Evolutionary conservation across 2,329 filamentous ascomycete species (phyloP).

Genomic region (Diplodia intermedia): DNA sequence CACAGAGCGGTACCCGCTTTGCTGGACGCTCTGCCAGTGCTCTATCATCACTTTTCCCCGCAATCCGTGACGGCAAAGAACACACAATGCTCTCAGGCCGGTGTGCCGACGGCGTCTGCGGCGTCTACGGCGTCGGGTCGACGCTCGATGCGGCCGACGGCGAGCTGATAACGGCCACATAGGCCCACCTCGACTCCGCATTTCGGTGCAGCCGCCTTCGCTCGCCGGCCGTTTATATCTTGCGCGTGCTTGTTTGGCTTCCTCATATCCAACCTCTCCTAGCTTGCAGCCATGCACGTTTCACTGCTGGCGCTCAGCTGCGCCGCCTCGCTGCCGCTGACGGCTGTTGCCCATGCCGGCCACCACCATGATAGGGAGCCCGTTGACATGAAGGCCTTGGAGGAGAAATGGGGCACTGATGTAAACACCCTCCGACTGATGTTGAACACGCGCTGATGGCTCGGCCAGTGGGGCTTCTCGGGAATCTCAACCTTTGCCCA

Average conservation of each 20-base stretch:
- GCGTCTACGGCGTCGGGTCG: slow-evolving; percentile 18
- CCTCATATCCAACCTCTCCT: not conserved
- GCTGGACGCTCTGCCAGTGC: not conserved
- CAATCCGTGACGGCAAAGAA: not conserved
- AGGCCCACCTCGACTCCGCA: slow-evolving; percentile 14
- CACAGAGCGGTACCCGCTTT: not conserved
- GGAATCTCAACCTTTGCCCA: slow-evolving; percentile 69
- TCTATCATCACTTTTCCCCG: not conserved
- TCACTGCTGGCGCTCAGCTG: slow-evolving; percentile 19
- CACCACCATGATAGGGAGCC: slow-evolving; percentile 42
- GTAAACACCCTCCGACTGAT: slow-evolving; percentile 37
- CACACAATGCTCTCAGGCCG: not conserved
- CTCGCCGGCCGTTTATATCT: not conserved
- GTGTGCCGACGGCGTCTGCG: slow-evolving; percentile 16
- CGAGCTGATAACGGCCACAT: slow-evolving; percentile 18
- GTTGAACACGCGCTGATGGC: slow-evolving; percentile 37
- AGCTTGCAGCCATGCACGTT: slow-evolving; percentile 19
- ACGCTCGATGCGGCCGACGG: slow-evolving; percentile 7
- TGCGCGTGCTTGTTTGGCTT: not conserved
- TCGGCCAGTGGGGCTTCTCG: slow-evolving; percentile 67
- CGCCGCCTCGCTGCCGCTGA: slow-evolving; percentile 34
- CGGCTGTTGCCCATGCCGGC: slow-evolving; percentile 40
- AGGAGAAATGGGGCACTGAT: slow-evolving; percentile 52
- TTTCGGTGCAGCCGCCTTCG: not conserved
- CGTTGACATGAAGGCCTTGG: slow-evolving; percentile 43